These are phyloP conservation scores for Aspergillus thermomutatus DNA, from an alignment of 2,329 filamentous ascomycete species.

Conservation along the genomic window DNA sequence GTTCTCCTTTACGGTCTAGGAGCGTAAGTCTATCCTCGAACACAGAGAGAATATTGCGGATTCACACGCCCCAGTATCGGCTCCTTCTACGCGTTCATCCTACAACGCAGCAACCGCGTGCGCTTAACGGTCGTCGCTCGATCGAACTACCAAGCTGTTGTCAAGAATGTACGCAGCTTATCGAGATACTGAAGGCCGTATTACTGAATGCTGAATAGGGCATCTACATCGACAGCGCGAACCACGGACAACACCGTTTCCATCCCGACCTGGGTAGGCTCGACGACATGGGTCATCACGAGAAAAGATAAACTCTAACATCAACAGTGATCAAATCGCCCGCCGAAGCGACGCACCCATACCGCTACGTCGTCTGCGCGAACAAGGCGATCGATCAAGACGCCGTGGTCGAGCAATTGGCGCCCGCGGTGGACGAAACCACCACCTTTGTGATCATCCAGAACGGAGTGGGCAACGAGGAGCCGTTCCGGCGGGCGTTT, in stretches of 20 bases:
- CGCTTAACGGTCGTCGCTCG: slow-evolving; percentile 44
- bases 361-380: slow-evolving; percentile 39
- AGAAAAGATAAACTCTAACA: too few relatives aligned
- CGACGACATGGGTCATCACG: too few relatives aligned
- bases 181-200: too few relatives aligned
- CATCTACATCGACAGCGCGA: slow-evolving; percentile 41
- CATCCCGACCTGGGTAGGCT: slow-evolving; percentile 34
- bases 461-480: slow-evolving; percentile 43
- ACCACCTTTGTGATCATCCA: slow-evolving; percentile 41
- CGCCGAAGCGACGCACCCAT: slow-evolving; percentile 28
- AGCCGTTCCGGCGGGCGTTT: slow-evolving; percentile 33
- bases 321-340: slow-evolving; percentile 37
- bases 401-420: slow-evolving; percentile 32
- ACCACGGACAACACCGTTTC: slow-evolving; percentile 39
- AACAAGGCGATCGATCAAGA: slow-evolving; percentile 44
- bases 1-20: slow-evolving; percentile 54
- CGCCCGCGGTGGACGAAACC: slow-evolving; percentile 34
- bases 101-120: slow-evolving; percentile 42
- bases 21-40: slow-evolving; percentile 42
- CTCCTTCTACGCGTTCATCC: slow-evolving; percentile 56
- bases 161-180: slow-evolving; percentile 40
- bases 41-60: too few relatives aligned
- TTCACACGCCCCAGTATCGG: slow-evolving; percentile 45
- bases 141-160: slow-evolving; percentile 46
- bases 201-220: too few relatives aligned